phyloP scores from a whole-genome alignment of 2,329 filamentous ascomycete species.

The Trichoderma sp. region DNA sequence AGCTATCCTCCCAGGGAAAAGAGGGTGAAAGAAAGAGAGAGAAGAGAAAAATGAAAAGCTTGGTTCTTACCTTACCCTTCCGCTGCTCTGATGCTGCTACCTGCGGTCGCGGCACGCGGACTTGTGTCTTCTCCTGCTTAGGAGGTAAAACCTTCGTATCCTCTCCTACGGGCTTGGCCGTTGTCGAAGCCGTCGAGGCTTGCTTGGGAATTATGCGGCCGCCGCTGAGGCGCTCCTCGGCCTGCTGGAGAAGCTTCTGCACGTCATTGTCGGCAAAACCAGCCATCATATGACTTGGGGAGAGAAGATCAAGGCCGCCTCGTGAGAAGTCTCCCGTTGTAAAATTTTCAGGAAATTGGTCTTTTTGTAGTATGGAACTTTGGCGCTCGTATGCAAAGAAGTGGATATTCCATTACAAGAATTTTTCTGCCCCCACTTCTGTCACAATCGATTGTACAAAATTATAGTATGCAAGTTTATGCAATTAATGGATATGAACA shows the following conservation, averaged over 20 bases:
- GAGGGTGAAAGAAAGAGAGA: neutral
- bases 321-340: neutral
- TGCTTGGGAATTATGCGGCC: neutral
- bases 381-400: constrained; percentile 4
- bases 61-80: constrained; percentile 32
- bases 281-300: constrained; percentile 20
- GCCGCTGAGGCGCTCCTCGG: constrained; percentile 22
- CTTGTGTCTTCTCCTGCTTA: constrained; percentile 20
- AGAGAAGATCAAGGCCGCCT: neutral
- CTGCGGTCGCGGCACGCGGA: constrained; percentile 23
- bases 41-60: no score
- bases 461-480: neutral
- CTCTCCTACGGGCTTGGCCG: neutral
- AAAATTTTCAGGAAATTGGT: neutral
- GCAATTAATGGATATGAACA: neutral
- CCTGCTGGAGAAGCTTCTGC: constrained; percentile 25
- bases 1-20: neutral
- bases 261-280: constrained; percentile 22
- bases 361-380: neutral
- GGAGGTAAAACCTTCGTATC: neutral
- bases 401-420: constrained; percentile 10
- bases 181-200: neutral
- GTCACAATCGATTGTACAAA: neutral
- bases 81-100: constrained; percentile 1
- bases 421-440: constrained; percentile 1